These are phyloP conservation scores for Pseudocercospora musae DNA, from an alignment of 2,329 filamentous ascomycete species.

Conservation along the genomic window DNA sequence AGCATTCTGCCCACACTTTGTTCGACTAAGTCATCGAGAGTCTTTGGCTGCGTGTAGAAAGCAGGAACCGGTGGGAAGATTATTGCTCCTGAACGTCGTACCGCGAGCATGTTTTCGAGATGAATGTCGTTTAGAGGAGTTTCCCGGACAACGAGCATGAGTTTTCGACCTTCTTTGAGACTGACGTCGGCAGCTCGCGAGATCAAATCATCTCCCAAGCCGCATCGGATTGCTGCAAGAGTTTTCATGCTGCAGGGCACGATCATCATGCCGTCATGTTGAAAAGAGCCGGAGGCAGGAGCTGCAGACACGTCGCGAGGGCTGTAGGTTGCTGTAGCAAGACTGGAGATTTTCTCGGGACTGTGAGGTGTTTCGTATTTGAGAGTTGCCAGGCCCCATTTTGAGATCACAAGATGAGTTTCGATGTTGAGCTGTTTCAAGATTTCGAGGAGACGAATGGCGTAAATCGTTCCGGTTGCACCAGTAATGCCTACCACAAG, in stretches of 20 bases:
- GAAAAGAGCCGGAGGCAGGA: slow-evolving; percentile 44
- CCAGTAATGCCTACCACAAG: slow-evolving; percentile 52
- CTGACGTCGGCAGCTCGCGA: slow-evolving; percentile 47
- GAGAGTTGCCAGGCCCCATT: slow-evolving; percentile 48
- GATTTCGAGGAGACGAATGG: slow-evolving; percentile 42
- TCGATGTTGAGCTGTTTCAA: slow-evolving; percentile 46
- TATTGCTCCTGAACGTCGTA: slow-evolving; percentile 40
- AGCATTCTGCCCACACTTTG: slow-evolving; percentile 9
- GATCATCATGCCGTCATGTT: slow-evolving; percentile 47
- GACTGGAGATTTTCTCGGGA: background rate
- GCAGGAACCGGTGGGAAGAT: slow-evolving; percentile 47
- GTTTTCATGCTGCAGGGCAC: slow-evolving; percentile 51
- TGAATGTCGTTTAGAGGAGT: slow-evolving; percentile 50
- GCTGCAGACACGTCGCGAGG: slow-evolving; percentile 47
- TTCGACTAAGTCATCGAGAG: slow-evolving; percentile 1
- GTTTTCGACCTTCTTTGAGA: slow-evolving; percentile 44
- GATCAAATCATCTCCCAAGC: slow-evolving; percentile 47
- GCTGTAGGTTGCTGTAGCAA: slow-evolving; percentile 32
- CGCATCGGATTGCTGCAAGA: slow-evolving; percentile 42
- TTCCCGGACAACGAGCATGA: slow-evolving; percentile 45
- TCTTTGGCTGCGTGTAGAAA: slow-evolving; percentile 39
- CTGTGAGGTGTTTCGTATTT: slow-evolving; percentile 11
- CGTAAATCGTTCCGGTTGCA: slow-evolving; percentile 47
- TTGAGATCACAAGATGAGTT: slow-evolving; percentile 43
- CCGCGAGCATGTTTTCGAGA: slow-evolving; percentile 45